phyloP scores from a whole-genome alignment of 495 filamentous ascomycete species.

The Penicillium salamii region DNA sequence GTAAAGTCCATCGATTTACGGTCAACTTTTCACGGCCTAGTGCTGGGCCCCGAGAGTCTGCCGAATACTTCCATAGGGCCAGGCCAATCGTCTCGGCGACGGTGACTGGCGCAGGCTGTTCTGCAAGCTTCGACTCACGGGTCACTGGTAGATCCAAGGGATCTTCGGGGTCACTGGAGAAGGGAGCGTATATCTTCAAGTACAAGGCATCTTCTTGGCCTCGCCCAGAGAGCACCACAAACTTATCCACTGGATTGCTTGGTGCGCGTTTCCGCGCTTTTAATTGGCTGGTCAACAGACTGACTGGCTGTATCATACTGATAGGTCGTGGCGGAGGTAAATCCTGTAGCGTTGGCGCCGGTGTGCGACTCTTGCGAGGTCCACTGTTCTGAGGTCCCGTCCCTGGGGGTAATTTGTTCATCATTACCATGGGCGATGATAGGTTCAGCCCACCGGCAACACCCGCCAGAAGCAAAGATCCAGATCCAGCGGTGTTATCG shows the following conservation, averaged over 20 bases:
- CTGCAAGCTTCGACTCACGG: slow-evolving; percentile 69
- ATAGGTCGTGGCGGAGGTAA: slow-evolving; percentile 89
- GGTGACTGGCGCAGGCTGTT: slow-evolving; percentile 63
- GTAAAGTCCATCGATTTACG: slow-evolving; percentile 87
- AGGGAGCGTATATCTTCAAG: slow-evolving; percentile 84
- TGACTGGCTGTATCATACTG: slow-evolving; percentile 76
- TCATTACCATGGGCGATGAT: slow-evolving; percentile 44
- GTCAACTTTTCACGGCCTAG: slow-evolving; percentile 69
- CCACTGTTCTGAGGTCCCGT: slow-evolving; percentile 44
- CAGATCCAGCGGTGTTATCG: slow-evolving; percentile 61
- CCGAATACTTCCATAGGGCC: slow-evolving; percentile 79
- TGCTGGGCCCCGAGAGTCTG: slow-evolving; percentile 73
- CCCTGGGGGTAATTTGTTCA: slow-evolving; percentile 42
- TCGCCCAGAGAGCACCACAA: slow-evolving; percentile 81
- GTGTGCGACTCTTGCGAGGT: slow-evolving; percentile 57
- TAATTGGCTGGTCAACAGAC: slow-evolving; percentile 66
- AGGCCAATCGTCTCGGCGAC: slow-evolving; percentile 90
- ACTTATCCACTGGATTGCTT: slow-evolving; percentile 77
- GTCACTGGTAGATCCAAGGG: slow-evolving; percentile 77
- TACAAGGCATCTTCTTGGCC: slow-evolving; percentile 78
- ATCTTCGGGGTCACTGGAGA: slow-evolving; percentile 65
- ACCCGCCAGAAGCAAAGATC: slow-evolving; percentile 51
- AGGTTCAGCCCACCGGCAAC: slow-evolving; percentile 42
- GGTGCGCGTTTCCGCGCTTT: slow-evolving; percentile 78
- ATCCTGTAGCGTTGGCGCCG: slow-evolving; percentile 64